Percentiles rank a stretch among this genome's conserved stretches.
Evolutionary conservation across 345 rosid genomes (phyloP).

Genomic region (Xanthoceras sorbifolium): DNA sequence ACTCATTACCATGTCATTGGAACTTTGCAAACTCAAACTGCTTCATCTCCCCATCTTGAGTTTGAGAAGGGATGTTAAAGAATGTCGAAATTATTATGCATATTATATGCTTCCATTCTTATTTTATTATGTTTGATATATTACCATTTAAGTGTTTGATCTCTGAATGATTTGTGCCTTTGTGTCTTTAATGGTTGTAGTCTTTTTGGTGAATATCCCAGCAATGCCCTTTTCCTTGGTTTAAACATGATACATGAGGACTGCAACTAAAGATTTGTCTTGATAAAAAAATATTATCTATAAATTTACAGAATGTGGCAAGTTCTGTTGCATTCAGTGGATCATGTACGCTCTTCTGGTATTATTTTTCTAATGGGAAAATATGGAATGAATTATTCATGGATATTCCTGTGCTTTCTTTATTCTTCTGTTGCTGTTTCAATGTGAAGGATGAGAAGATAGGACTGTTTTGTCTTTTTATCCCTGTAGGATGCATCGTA

Average conservation of each 20-base stretch:
- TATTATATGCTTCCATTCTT: no score
- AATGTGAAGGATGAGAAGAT: neutral
- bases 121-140: neutral
- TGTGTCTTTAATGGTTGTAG: neutral
- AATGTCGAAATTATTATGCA: no score
- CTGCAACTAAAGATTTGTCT: neutral
- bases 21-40: no score
- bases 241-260: neutral
- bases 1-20: no score
- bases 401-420: neutral
- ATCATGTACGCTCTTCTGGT: neutral
- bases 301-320: neutral
- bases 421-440: neutral
- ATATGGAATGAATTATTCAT: slow-evolving; percentile 2
- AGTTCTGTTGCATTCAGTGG: neutral
- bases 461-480: slow-evolving; percentile 17
- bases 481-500: slow-evolving; percentile 66
- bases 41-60: no score
- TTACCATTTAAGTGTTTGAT: neutral
- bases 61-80: no score
- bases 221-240: neutral
- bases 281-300: neutral
- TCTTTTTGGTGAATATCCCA: neutral
- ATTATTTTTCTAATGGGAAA: neutral
- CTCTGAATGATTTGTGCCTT: neutral